Percentiles rank a stretch among this genome's conserved stretches.
These are phyloP conservation scores for Neltuma alba DNA, from an alignment of 306 rosid species.

Conservation along the genomic window DNA sequence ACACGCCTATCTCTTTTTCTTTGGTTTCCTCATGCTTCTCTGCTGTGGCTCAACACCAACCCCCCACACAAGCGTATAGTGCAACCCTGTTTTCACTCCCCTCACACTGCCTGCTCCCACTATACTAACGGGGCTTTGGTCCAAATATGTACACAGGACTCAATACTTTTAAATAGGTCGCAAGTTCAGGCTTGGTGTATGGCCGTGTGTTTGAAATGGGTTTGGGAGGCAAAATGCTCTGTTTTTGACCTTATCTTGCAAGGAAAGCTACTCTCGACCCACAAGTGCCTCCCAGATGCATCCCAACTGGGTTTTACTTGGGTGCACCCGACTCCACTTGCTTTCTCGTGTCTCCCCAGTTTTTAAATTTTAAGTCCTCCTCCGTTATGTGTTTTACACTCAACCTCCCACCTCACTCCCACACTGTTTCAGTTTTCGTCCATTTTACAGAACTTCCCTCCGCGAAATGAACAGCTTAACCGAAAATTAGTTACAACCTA, in stretches of 20 bases:
- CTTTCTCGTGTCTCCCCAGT: background rate
- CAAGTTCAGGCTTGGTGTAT: background rate
- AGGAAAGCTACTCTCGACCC: conserved; percentile 46
- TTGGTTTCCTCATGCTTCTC: background rate
- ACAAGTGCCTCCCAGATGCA: conserved; percentile 6
- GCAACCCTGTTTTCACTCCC: no score
- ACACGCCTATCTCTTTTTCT: background rate
- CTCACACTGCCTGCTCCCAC: no score
- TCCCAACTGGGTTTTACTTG: conserved; percentile 17
- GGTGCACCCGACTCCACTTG: conserved; percentile 40
- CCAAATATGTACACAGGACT: no score
- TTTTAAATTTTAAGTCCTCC: background rate
- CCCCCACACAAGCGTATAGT: no score
- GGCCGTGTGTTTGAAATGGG: conserved; percentile 5
- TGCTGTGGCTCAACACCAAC: no score
- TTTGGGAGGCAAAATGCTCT: background rate
- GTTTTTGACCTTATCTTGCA: conserved; percentile 44
- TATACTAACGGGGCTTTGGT: no score
- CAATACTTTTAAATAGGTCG: background rate
- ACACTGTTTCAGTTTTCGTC: conserved; percentile 26
- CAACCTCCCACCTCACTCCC: conserved; percentile 5
- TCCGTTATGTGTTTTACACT: conserved; percentile 22
- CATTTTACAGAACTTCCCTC: background rate
- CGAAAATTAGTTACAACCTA: conserved; percentile 3
- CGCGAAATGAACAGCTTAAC: conserved; percentile 34